Evolutionary conservation across 164 flowering plant species (phyloP), one percentile per base, ranked within the genome.

Genomic region (Paratinospora sagittata): DNA sequence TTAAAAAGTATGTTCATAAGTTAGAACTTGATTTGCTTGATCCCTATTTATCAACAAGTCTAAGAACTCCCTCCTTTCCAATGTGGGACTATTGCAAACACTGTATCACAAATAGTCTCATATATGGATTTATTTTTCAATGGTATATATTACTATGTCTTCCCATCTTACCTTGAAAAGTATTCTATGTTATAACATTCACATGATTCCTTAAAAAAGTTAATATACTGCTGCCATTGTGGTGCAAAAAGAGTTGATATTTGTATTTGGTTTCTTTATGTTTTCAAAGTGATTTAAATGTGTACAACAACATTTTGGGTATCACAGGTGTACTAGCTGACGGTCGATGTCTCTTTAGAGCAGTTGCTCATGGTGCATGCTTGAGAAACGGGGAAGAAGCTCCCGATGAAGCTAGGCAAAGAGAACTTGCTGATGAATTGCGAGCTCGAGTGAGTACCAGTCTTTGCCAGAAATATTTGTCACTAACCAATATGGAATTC

Each of bases 301-400:
- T 17, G 21, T 17, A 3, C 17, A 19, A 19, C 61, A 55, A n/a
- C 21, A 19, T 55, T 30, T 8, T 19, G 14, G 13, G 19, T 12
- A 71, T 19, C 37, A 47, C 74, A 87, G 91, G 89, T 70, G 94
- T 92, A 66, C 78, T 74, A 23, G 91, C 90, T 12, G 98, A 92
- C 78, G 98, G 98, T 27, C 80, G 94, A 72, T 92, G 98, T 76
- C 80, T 90, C 24, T 92, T 92, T 52, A 90, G 98, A 84, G 98
- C 98, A 58, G 81, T 92, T 68, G 92, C 88, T 52, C 90, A 89
- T 75, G 84, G 90, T 66, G 84, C 81, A 27, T 87, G 94, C 74
- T 81, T 92, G 85, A 84, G 82, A 73, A 83, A 68, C 60, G 96
- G 91, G 27, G 84, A 89, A 77, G 86, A 79, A 84, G 90, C 87